Evolutionary conservation across 2,329 filamentous ascomycete species (phyloP).

Genomic region (Fusarium nematophilum): DNA sequence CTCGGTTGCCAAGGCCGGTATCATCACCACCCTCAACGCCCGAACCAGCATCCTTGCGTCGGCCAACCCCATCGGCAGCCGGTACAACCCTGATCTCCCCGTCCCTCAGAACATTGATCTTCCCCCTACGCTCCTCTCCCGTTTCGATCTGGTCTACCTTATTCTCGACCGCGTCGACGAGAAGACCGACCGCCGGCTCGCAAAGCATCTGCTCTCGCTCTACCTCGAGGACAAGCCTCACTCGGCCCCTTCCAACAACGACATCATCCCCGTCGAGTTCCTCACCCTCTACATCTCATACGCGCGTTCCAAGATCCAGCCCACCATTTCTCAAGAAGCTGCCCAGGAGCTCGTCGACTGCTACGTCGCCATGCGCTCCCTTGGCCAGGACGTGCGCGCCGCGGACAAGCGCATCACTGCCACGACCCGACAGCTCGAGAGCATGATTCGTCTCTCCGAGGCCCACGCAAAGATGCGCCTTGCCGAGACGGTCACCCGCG

Average conservation of each 20-base stretch:
- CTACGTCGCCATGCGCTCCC: conserved; percentile 94
- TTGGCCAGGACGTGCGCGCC: conserved; percentile 87
- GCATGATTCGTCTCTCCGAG: conserved; percentile 96
- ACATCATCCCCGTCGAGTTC: conserved; percentile 93
- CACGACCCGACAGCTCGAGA: conserved; percentile 95
- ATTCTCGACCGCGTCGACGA: conserved; percentile 96
- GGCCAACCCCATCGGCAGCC: conserved; percentile 96
- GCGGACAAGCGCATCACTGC: conserved; percentile 97
- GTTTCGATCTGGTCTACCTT: conserved; percentile 97
- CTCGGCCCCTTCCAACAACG: conserved; percentile 77
- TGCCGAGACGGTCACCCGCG: conserved; percentile 76
- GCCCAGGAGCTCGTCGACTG: conserved; percentile 85
- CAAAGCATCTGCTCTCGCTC: conserved; percentile 93
- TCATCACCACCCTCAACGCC: conserved; percentile 96
- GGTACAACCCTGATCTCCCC: conserved; percentile 95
- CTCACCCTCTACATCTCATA: conserved; percentile 98
- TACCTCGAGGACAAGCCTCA: conserved; percentile 96
- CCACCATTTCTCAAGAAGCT: conserved; percentile 81
- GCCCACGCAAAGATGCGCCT: conserved; percentile 99
- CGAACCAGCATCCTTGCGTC: conserved; percentile 95
- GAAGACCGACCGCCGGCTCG: conserved; percentile 85
- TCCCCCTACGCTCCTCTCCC: conserved; percentile 91
- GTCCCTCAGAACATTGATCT: conserved; percentile 99
- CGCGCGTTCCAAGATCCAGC: conserved; percentile 87
- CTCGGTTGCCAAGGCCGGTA: conserved; percentile 89